Evolutionary conservation across 2,329 filamentous ascomycete genomes (phyloP).

Genomic region (Arthrinium puccinioides): DNA sequence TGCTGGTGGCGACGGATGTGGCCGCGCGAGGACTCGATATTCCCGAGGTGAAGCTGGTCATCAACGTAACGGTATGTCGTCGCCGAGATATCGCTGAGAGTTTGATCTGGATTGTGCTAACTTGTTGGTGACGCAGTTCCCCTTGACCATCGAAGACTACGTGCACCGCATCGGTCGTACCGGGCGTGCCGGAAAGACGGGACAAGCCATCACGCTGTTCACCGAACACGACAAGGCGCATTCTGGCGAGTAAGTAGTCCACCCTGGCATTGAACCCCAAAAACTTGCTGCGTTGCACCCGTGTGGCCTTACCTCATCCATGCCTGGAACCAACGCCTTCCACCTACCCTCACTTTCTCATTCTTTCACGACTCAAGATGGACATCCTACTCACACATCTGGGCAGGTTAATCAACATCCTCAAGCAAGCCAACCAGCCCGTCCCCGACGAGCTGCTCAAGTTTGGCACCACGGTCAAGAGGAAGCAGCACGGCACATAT

Average conservation of each 20-base stretch:
- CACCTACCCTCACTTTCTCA: too few relatives aligned
- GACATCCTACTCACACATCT: constrained; percentile 8
- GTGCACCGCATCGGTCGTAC: constrained; percentile 74
- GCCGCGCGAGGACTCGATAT: constrained; percentile 65
- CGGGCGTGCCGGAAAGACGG: constrained; percentile 65
- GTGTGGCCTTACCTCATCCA: too few relatives aligned
- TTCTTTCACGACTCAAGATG: too few relatives aligned
- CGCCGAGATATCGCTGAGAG: constrained; percentile 48
- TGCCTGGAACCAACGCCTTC: too few relatives aligned
- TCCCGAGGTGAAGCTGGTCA: constrained; percentile 59
- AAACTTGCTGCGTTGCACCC: too few relatives aligned
- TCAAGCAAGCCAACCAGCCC: constrained; percentile 84
- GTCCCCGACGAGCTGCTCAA: constrained; percentile 89
- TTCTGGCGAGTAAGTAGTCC: constrained; percentile 68
- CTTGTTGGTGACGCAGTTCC: constrained; percentile 59
- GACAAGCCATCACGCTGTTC: constrained; percentile 83
- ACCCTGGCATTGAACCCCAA: too few relatives aligned
- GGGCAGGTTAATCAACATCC: constrained; percentile 77
- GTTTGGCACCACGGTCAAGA: constrained; percentile 97
- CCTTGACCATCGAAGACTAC: constrained; percentile 68
- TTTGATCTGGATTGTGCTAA: too few relatives aligned
- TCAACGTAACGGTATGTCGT: constrained; percentile 67
- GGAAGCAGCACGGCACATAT: constrained; percentile 93
- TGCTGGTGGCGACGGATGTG: constrained; percentile 93
- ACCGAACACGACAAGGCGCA: constrained; percentile 91